phyloP scores from a whole-genome alignment of 805 yeast genomes.

The Limtongozyma cylindracea region DNA sequence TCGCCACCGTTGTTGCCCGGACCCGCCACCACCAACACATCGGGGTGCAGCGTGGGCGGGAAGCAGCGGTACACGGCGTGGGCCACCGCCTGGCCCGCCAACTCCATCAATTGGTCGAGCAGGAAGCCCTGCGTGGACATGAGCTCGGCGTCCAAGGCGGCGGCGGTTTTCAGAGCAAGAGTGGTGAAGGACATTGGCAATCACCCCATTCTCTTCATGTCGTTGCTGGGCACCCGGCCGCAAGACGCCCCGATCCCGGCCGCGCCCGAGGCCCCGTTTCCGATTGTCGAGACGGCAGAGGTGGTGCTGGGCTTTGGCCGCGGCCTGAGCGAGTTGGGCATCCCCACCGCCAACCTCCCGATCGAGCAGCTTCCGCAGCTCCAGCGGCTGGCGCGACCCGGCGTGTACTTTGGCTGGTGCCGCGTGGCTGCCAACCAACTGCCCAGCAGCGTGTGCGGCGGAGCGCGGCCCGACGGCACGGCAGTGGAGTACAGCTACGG shows the following conservation, averaged over 20 bases:
- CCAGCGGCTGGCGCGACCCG: too few relatives aligned
- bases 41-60: constrained; percentile 19
- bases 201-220: too few relatives aligned
- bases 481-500: constrained; percentile 29
- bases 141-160: constrained; percentile 57
- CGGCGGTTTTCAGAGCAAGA: constrained; percentile 47
- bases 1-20: constrained; percentile 98
- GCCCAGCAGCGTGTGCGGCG: too few relatives aligned
- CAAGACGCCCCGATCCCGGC: too few relatives aligned
- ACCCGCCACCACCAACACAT: constrained; percentile 56
- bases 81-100: constrained; percentile 90
- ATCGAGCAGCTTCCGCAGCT: constrained; percentile 17
- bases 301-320: constrained; percentile 80
- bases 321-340: constrained; percentile 81
- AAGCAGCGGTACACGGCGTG: constrained; percentile 49
- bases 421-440: constrained; percentile 5
- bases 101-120: constrained; percentile 79
- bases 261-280: constrained; percentile 21
- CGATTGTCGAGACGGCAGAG: constrained; percentile 14
- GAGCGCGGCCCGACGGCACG: constrained; percentile 1
- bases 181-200: too few relatives aligned
- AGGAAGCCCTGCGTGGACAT: constrained; percentile 73
- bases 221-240: too few relatives aligned
- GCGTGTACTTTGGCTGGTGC: constrained; percentile 81
- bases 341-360: constrained; percentile 86